Conservation (phyloP, 176 grass and related monocot species). For the Ensete glaucum region DNA sequence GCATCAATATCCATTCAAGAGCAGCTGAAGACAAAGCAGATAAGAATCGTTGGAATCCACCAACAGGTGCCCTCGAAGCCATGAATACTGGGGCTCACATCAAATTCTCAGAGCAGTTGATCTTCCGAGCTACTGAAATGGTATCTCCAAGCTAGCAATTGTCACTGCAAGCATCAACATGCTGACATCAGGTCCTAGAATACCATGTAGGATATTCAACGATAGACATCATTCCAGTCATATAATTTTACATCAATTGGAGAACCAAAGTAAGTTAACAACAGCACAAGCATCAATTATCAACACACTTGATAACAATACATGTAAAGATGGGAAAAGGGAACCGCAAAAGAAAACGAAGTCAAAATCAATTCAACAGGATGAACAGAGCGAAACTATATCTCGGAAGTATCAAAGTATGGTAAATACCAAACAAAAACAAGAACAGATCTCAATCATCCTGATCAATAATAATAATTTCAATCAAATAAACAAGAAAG, state of each 20-base stretch:
- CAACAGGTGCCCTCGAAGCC: slow-evolving; percentile 2
- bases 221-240: background rate
- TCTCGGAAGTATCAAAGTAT: too few species aligned
- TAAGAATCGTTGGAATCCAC: slow-evolving; percentile 14
- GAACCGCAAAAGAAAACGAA: background rate
- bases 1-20: slow-evolving; percentile 80
- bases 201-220: background rate
- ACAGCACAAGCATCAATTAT: background rate
- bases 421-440: background rate
- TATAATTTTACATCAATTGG: background rate
- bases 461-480: background rate
- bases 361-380: background rate
- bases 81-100: background rate
- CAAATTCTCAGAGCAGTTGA: background rate
- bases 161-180: background rate
- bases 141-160: background rate
- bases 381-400: background rate
- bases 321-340: too few species aligned
- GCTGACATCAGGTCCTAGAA: background rate
- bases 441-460: background rate
- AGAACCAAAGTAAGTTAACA: background rate
- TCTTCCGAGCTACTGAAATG: too few species aligned
- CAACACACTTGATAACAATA: too few species aligned
- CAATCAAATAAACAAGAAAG: background rate
- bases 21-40: slow-evolving; percentile 39